These are phyloP conservation scores for Endocladia muricata DNA, from an alignment of 31 red algal genomes.

Conservation along the genomic window DNA sequence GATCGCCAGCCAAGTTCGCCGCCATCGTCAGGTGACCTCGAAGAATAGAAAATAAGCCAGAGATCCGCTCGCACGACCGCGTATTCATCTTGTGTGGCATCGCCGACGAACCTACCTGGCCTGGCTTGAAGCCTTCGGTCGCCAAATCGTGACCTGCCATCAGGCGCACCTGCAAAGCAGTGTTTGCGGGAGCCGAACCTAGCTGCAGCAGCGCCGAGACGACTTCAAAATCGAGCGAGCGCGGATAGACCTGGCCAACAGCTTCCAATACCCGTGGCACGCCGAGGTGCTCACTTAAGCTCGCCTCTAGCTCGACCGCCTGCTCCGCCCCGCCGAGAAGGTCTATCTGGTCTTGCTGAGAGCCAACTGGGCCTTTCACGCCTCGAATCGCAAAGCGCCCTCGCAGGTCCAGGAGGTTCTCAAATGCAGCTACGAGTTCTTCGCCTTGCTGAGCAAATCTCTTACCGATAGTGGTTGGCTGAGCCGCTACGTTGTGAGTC, in stretches of 20 bases:
- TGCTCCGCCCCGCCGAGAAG: not conserved
- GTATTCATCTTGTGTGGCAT: slow-evolving; percentile 16
- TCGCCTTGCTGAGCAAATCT: not conserved
- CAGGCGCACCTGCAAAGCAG: not conserved
- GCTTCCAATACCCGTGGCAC: not conserved
- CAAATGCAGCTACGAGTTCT: not conserved
- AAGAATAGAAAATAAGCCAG: not conserved
- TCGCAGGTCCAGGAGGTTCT: not conserved
- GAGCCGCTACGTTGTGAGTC: slow-evolving; percentile 9
- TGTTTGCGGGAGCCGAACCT: not conserved
- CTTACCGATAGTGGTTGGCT: slow-evolving; percentile 12
- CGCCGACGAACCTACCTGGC: not conserved
- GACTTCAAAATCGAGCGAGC: not conserved
- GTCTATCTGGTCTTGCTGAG: not conserved
- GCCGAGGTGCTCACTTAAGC: not conserved
- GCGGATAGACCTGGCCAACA: slow-evolving; percentile 11
- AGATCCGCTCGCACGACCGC: slow-evolving; percentile 4
- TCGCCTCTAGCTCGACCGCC: not conserved
- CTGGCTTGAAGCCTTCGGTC: not conserved
- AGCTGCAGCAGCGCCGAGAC: not conserved
- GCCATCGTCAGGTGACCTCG: slow-evolving; percentile 4
- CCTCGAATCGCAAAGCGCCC: not conserved
- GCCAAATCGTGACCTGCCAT: slow-evolving; percentile 2
- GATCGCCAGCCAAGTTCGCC: not conserved
- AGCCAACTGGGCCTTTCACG: slow-evolving; percentile 1